phyloP scores from a whole-genome alignment of 73 alveolate genomes.

The Blepharisma japonicum region DNA sequence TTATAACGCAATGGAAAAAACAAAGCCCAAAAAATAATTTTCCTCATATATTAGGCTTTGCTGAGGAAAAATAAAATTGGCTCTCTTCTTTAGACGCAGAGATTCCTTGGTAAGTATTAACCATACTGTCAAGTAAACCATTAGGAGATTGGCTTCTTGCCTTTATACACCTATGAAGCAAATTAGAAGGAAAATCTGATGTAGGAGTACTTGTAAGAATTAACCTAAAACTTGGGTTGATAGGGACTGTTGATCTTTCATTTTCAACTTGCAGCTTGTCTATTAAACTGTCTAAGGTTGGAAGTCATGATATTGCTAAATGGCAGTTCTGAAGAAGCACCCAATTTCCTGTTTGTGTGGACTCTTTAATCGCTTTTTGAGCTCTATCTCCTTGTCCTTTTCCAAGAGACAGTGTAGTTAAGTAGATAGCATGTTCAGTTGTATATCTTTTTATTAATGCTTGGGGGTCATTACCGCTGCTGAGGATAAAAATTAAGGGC shows the following conservation, averaged over 20 bases:
- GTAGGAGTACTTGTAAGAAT: slow-evolving; percentile 74
- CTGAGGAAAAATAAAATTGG: slow-evolving; percentile 58
- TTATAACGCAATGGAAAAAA: slow-evolving; percentile 85
- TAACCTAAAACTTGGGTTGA: slow-evolving; percentile 75
- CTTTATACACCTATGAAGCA: slow-evolving; percentile 74
- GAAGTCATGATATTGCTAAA: slow-evolving; percentile 98
- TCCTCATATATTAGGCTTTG: slow-evolving; percentile 60
- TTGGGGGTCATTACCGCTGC: slow-evolving; percentile 90
- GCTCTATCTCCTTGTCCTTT: slow-evolving; percentile 96
- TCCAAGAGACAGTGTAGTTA: slow-evolving; percentile 85
- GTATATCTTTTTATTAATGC: slow-evolving; percentile 83
- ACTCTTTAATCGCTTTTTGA: slow-evolving; percentile 75
- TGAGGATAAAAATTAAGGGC: slow-evolving; percentile 74
- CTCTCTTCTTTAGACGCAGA: slow-evolving; percentile 60
- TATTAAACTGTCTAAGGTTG: slow-evolving; percentile 91
- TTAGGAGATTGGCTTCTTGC: slow-evolving; percentile 91
- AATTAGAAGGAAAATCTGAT: slow-evolving; percentile 72
- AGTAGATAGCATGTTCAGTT: slow-evolving; percentile 69
- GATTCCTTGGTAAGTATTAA: slow-evolving; percentile 66
- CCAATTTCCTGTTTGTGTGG: slow-evolving; percentile 93
- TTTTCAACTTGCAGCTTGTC: slow-evolving; percentile 65
- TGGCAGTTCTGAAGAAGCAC: slow-evolving; percentile 99
- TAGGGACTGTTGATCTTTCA: slow-evolving; percentile 63
- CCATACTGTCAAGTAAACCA: slow-evolving; percentile 77
- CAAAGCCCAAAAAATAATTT: slow-evolving; percentile 62